Base-by-base conservation (phyloP, 306 rosid genomes). In the Elaeagnus macrophylla region DNA sequence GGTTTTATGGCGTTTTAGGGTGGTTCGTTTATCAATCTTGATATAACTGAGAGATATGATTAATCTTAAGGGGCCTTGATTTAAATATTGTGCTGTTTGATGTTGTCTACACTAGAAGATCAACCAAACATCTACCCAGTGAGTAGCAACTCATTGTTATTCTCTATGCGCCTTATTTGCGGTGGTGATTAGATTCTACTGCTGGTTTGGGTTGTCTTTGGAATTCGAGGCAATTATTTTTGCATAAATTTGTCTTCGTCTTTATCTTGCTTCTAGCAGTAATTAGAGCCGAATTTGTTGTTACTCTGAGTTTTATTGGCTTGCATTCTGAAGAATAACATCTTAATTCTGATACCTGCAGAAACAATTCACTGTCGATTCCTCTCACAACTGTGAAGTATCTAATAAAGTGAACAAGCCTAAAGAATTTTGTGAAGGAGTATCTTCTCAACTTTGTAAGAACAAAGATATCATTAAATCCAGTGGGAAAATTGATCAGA, bases 281-380 rank as follows among this genome's bases (percentile, higher is more conserved):
- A 9, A 10, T 10, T 16, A 12, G 5, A 16, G 37, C 12, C 10
- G 8, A 12, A 15, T 3, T 17, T 45, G 48, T 10, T 17, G 15
- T 4, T 1, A n/a, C 39, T 47, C 48, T 10, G 40, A 48, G 9
- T 46, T 57, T 54, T 7, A 43, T 43, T 45, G 13, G 15, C 49
- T 45, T 53, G 0, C 20, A 32, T 8, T 32, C 0, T 57, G 50
- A 35, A 57, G 17, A 32, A n/a, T 43, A 12, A 25, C 19, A 12
- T 20, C 15, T n/a, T 9, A 5, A n/a, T 18, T 54, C 56, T 60
- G 42, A 6, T 39, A n/a, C 62, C 59, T 69, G 62, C 72, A 91
- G 97, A 65, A 75, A 64, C 9, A 73, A 67, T 12, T 48, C 72
- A 68, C 48, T 51, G 53, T 75, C 12, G 64, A 65, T 65, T 71